phyloP scores from a whole-genome alignment of 2,329 filamentous ascomycete species.

The Trichoderma sp. region DNA sequence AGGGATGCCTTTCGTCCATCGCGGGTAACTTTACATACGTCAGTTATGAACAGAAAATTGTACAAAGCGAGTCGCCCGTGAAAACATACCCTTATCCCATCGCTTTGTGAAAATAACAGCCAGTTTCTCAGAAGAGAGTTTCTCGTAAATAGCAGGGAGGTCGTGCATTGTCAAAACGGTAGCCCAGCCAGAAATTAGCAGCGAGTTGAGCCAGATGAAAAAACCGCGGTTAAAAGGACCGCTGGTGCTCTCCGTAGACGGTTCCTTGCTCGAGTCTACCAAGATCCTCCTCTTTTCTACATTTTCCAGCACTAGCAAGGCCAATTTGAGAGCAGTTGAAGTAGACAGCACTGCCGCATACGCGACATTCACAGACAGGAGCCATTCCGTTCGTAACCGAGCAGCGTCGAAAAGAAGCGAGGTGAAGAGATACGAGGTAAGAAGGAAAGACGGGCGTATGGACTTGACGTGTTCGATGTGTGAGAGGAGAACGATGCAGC shows the following conservation, averaged over 20 bases:
- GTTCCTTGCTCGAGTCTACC: conserved; percentile 38
- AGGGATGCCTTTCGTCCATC: conserved; percentile 27
- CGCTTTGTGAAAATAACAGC: conserved; percentile 23
- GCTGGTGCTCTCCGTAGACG: conserved; percentile 50
- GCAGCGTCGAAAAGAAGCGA: conserved; percentile 34
- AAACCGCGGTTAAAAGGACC: conserved; percentile 32
- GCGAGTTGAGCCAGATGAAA: conserved; percentile 37
- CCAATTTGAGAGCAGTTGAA: conserved; percentile 27
- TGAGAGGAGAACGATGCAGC: conserved; percentile 29
- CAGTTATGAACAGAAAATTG: conserved; percentile 9
- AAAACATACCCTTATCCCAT: conserved; percentile 27
- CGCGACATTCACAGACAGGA: conserved; percentile 27
- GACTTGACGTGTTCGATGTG: conserved; percentile 35
- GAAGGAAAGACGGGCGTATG: conserved; percentile 32
- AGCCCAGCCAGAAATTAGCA: conserved; percentile 49
- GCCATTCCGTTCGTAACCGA: conserved; percentile 34
- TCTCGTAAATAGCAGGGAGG: conserved; percentile 32
- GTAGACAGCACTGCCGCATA: conserved; percentile 28
- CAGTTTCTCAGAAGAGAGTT: conserved; percentile 31
- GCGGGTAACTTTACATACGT: conserved; percentile 8
- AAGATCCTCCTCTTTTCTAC: conserved; percentile 34
- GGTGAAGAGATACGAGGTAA: conserved; percentile 31
- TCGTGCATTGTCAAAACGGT: conserved; percentile 32
- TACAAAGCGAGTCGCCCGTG: fast-evolving
- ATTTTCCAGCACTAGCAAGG: conserved; percentile 29